A percentile compares a stretch with the other conserved stretches of the same genome.
Conservation (phyloP, 192 early-diverging fungal species). For the Fimicolochytrium jonesii region DNA sequence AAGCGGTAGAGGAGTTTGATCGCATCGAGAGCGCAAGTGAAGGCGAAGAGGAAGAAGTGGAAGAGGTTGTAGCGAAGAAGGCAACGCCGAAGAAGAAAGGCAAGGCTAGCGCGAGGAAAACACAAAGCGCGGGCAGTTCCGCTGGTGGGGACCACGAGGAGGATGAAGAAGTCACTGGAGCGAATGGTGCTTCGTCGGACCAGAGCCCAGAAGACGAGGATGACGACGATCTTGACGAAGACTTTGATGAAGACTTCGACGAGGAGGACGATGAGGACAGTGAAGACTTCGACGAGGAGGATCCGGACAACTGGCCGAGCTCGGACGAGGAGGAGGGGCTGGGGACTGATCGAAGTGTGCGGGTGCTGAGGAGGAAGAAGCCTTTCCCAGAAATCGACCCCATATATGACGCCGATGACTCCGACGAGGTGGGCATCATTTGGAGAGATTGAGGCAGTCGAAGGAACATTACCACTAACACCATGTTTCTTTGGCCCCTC, state of each 20-base stretch:
- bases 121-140: background rate
- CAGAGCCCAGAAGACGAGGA: background rate
- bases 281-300: slow-evolving; percentile 26
- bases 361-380: slow-evolving; percentile 13
- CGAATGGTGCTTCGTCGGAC: no score
- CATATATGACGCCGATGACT: slow-evolving; percentile 89
- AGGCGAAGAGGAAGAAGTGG: no score
- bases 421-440: slow-evolving; percentile 83
- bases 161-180: background rate
- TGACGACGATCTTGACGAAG: background rate
- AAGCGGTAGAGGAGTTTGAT: background rate
- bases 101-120: no score
- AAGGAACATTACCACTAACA: no score
- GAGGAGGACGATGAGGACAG: slow-evolving; percentile 24
- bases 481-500: no score
- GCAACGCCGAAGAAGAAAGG: no score
- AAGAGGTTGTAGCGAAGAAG: no score
- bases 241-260: slow-evolving; percentile 23
- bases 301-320: slow-evolving; percentile 25
- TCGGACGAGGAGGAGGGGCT: slow-evolving; percentile 28
- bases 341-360: background rate
- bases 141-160: background rate
- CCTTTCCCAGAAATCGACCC: slow-evolving; percentile 79
- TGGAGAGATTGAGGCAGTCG: no score
- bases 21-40: slow-evolving; percentile 8